phyloP scores from a whole-genome alignment of 2,329 filamentous ascomycete genomes.

The Plectosphaerella sp. region DNA sequence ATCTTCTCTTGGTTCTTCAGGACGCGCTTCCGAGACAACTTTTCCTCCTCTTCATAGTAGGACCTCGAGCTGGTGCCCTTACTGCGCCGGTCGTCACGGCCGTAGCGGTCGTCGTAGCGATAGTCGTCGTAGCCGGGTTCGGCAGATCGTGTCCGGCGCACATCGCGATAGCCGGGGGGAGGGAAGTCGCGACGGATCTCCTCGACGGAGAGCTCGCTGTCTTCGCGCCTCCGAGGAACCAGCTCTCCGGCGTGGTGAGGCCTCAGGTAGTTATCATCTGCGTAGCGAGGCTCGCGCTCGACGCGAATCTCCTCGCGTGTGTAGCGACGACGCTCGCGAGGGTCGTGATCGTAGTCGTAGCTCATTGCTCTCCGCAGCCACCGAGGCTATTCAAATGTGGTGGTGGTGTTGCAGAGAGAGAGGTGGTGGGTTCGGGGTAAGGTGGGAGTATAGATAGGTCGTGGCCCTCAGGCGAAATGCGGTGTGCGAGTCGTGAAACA shows the following conservation, averaged over 20 bases:
- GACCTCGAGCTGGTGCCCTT: constrained; percentile 42
- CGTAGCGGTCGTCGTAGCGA: constrained; percentile 31
- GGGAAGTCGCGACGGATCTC: constrained; percentile 83
- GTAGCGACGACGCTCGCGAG: constrained; percentile 39
- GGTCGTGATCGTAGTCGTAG: constrained; percentile 50
- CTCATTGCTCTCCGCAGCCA: constrained; percentile 15
- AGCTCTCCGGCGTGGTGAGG: constrained; percentile 45
- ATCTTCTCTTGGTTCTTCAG: constrained; percentile 63
- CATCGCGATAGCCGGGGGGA: constrained; percentile 56
- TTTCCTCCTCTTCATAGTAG: constrained; percentile 56
- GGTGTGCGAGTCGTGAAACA: constrained; percentile 7
- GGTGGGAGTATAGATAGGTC: neutral
- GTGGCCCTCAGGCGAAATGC: neutral
- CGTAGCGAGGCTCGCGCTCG: constrained; percentile 47
- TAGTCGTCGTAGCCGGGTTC: constrained; percentile 54
- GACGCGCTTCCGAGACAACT: constrained; percentile 42
- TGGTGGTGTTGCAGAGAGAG: constrained; percentile 4
- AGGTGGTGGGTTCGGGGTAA: neutral
- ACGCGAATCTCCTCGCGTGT: constrained; percentile 50
- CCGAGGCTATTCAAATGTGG: neutral
- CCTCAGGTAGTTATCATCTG: constrained; percentile 46
- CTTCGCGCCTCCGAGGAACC: constrained; percentile 59
- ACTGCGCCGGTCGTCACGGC: constrained; percentile 33
- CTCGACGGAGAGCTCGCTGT: constrained; percentile 72
- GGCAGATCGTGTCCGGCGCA: constrained; percentile 60